A percentile compares a stretch with the other conserved stretches of the same genome.
These are phyloP conservation scores for Diaporthe caulivora DNA, from an alignment of 2,329 filamentous ascomycete species.

Conservation along the genomic window DNA sequence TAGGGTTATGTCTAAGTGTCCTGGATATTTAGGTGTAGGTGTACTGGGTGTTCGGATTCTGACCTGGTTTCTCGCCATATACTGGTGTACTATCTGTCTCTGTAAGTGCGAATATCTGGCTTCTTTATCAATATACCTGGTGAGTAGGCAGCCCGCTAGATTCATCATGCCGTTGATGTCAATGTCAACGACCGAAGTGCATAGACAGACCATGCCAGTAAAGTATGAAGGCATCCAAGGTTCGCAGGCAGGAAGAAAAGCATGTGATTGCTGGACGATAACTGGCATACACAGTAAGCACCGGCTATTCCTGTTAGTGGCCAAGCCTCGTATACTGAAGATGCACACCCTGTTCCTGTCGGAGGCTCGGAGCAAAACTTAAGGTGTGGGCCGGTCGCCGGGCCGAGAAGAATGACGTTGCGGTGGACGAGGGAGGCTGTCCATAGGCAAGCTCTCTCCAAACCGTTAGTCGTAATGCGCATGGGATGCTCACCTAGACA, in stretches of 20 bases:
- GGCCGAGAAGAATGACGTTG: constrained; percentile 25
- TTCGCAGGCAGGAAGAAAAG: not conserved
- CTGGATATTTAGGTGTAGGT: no score
- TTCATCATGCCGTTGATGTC: no score
- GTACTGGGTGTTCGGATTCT: no score
- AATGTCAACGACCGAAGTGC: no score
- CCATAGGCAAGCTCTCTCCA: constrained; percentile 1
- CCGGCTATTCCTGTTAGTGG: not conserved
- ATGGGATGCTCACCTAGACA: not conserved
- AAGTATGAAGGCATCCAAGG: not conserved
- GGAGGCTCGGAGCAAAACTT: not conserved
- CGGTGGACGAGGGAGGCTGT: not conserved
- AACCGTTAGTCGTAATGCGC: not conserved
- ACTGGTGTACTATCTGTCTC: no score
- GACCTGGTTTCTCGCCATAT: no score
- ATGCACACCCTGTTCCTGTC: not conserved
- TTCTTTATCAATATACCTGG: no score
- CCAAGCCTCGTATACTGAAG: not conserved
- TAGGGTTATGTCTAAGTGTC: no score
- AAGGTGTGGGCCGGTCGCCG: constrained; percentile 12
- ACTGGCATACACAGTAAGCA: not conserved
- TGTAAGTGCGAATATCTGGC: no score
- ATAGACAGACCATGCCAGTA: no score
- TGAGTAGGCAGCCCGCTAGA: no score
- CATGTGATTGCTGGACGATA: constrained; percentile 18